Base-by-base conservation (phyloP, 2,329 filamentous ascomycete species). In the Trichoderma brevicompactum region DNA sequence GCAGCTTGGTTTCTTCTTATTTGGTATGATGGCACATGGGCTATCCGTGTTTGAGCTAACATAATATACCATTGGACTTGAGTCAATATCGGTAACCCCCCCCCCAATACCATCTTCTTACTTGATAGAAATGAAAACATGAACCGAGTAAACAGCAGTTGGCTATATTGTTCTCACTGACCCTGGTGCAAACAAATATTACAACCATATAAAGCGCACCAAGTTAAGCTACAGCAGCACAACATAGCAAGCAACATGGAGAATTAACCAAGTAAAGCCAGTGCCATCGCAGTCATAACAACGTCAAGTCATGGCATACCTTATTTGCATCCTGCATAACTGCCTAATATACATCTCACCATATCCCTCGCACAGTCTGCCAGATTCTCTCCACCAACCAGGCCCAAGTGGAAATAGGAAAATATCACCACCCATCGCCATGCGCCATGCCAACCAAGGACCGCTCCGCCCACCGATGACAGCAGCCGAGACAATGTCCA, bases 401-500 rank as follows among this genome's bases (percentile, higher is more conserved):
- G 54, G 60, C 49, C 65, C 62, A 65, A 46, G 59, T 63, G 59
- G 48, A 64, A 56, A 49, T 64, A 55, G 40, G 54, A 54, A 65
- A 64, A 59, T 61, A 55, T 65, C 61, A 55, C 55, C 60, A 54
- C 55, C 54, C 62, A 44, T 67, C 65, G 65, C 65, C 65, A 50
- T 67, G 63, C 65, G 65, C 65, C 65, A 49, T 66, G 50, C 60
- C 65, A 66, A 65, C 60, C 65, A 66, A 65, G 65, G 65, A 65
- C 61, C 48, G 54, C 61, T 64, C 65, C 65, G 65, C 65, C 65
- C 65, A 66, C 65, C 61, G n/a, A 65, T 49, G n/a, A 65, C 53
- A 66, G 60, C 44, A 66, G 53, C 41, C 46, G 54, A 48, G 60
- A 59, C 65, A 66, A 60, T 64, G 53, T 66, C 65, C 65, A 58